These are phyloP conservation scores for Albugo laibachii DNA, from an alignment of 352 stramenopile genomes.

Conservation along the genomic window DNA sequence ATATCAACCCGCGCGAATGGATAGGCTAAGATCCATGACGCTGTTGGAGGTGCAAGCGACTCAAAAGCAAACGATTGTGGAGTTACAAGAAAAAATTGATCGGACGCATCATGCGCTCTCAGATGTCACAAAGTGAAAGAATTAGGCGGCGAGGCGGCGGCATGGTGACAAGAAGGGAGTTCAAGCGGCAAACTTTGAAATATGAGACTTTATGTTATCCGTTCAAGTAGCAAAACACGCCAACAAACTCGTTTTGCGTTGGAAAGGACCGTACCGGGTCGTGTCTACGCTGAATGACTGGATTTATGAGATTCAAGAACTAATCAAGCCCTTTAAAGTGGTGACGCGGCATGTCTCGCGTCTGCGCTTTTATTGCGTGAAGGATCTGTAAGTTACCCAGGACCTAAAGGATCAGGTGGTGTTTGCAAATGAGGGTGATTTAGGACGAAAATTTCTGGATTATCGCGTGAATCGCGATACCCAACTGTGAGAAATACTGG, in stretches of 20 bases:
- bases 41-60: background rate
- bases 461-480: background rate
- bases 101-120: background rate
- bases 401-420: background rate
- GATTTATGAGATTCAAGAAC: background rate
- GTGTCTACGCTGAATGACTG: background rate
- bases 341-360: background rate
- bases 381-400: background rate
- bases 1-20: background rate
- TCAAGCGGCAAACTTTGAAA: background rate
- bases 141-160: background rate
- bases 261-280: background rate
- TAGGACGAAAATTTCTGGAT: background rate
- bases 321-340: background rate
- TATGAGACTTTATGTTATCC: background rate
- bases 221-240: background rate
- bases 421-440: background rate
- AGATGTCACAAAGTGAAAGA: background rate
- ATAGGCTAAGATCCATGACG: background rate
- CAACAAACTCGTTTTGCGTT: background rate
- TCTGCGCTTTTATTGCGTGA: background rate
- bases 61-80: background rate
- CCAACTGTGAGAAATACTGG: conserved; percentile 7
- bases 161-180: background rate
- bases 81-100: background rate